Evolutionary conservation across 73 alveolate genomes (phyloP).

Genomic region (Paraurostyla sp.): DNA sequence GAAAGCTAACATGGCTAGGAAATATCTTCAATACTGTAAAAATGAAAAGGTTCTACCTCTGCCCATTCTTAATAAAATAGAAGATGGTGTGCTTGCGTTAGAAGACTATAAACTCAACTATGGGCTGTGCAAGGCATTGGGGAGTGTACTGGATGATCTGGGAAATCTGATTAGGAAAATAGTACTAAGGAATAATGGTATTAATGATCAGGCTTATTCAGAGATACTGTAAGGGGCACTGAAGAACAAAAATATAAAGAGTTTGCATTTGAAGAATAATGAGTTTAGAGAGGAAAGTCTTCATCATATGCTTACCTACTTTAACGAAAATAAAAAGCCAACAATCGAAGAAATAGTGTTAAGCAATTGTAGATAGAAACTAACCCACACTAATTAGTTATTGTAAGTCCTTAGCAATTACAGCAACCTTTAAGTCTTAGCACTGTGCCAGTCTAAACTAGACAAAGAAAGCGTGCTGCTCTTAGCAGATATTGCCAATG

Average conservation of each 20-base stretch:
- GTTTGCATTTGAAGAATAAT: constrained; percentile 20
- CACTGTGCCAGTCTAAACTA: constrained; percentile 9
- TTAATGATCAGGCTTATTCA: constrained; percentile 48
- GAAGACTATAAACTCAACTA: constrained; percentile 67
- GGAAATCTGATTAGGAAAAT: constrained; percentile 50
- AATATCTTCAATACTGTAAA: constrained; percentile 61
- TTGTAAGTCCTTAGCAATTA: background rate
- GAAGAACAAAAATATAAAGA: background rate
- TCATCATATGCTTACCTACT: constrained; percentile 11
- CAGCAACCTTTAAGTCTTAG: background rate
- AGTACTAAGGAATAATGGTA: constrained; percentile 61
- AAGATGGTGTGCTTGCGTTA: constrained; percentile 58
- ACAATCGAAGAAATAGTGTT: constrained; percentile 54
- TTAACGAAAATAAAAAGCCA: constrained; percentile 37
- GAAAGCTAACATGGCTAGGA: constrained; percentile 38
- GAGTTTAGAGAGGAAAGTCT: constrained; percentile 54
- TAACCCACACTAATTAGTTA: constrained; percentile 18
- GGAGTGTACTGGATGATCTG: constrained; percentile 58
- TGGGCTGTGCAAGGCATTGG: constrained; percentile 73
- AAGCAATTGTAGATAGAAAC: constrained; percentile 53
- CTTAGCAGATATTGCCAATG: constrained; percentile 59
- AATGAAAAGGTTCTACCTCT: constrained; percentile 72
- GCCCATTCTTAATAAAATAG: constrained; percentile 69
- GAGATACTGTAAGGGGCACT: constrained; percentile 41
- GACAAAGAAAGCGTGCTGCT: constrained; percentile 13